These are phyloP conservation scores for Solanum habrochaites DNA, from an alignment of 257 asterid species.

Conservation along the genomic window DNA sequence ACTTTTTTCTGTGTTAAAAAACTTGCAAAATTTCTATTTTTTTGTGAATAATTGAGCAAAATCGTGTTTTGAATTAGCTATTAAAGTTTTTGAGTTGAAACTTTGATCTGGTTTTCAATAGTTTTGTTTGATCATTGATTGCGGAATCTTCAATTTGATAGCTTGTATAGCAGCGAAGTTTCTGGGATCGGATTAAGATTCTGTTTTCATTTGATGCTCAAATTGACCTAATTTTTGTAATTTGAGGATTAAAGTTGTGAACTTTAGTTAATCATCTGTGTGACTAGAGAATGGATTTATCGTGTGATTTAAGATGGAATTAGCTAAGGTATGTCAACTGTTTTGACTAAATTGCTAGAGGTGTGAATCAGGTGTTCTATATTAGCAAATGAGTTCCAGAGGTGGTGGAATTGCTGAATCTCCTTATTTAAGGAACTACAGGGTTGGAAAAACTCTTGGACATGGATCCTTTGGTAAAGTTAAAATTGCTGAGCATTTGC, in stretches of 20 bases:
- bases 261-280: neutral
- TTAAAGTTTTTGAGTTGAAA: neutral
- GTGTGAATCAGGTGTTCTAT: neutral
- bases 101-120: neutral
- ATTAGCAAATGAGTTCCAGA: constrained; percentile 54
- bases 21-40: neutral
- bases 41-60: neutral
- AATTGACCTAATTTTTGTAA: neutral
- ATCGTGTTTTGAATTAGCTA: neutral
- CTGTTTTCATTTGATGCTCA: neutral
- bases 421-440: constrained; percentile 44
- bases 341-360: neutral
- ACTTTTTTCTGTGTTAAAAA: neutral
- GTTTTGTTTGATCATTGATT: neutral
- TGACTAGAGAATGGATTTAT: neutral
- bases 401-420: constrained; percentile 30
- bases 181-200: neutral
- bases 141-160: neutral
- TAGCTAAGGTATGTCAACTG: neutral
- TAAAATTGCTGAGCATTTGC: constrained; percentile 84
- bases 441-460: constrained; percentile 89
- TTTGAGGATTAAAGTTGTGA: neutral
- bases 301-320: neutral
- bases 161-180: neutral
- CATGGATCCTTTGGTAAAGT: constrained; percentile 97